Evolutionary conservation across 73 alveolate species (phyloP).

Genomic region (Paramecium primaurelia): DNA sequence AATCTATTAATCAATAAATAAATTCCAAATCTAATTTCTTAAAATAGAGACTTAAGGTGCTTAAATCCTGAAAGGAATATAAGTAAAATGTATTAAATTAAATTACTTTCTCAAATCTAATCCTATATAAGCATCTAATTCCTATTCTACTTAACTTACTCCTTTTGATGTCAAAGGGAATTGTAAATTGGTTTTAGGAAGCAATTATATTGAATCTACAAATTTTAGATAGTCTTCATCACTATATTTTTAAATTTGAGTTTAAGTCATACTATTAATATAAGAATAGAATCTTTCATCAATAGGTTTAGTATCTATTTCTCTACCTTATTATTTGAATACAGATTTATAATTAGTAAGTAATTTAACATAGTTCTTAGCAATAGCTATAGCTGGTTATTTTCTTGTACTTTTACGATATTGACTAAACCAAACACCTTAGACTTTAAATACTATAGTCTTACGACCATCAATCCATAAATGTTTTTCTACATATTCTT

Average conservation of each 20-base stretch:
- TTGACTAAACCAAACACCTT: not conserved
- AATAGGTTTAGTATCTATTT: not conserved
- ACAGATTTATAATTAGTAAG: not conserved
- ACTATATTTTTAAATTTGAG: not conserved
- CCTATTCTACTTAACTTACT: not conserved
- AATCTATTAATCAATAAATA: not conserved
- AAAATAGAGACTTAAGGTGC: not conserved
- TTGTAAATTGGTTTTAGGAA: not conserved
- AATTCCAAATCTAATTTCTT: not conserved
- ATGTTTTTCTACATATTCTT: not conserved
- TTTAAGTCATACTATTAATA: not conserved
- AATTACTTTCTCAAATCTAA: not conserved
- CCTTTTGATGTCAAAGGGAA: not conserved
- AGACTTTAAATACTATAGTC: not conserved
- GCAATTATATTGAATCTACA: not conserved
- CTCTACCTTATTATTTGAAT: not conserved
- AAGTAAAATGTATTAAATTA: not conserved
- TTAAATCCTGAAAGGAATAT: not conserved
- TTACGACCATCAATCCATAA: slow-evolving; percentile 3
- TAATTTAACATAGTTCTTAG: not conserved
- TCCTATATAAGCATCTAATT: not conserved
- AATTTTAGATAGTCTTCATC: not conserved
- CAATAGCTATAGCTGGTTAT: not conserved
- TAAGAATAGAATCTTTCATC: not conserved
- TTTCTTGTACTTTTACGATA: not conserved